These are phyloP conservation scores for Boletus vinaceobasis DNA, from an alignment of 768 basidiomycete species.

Conservation along the genomic window DNA sequence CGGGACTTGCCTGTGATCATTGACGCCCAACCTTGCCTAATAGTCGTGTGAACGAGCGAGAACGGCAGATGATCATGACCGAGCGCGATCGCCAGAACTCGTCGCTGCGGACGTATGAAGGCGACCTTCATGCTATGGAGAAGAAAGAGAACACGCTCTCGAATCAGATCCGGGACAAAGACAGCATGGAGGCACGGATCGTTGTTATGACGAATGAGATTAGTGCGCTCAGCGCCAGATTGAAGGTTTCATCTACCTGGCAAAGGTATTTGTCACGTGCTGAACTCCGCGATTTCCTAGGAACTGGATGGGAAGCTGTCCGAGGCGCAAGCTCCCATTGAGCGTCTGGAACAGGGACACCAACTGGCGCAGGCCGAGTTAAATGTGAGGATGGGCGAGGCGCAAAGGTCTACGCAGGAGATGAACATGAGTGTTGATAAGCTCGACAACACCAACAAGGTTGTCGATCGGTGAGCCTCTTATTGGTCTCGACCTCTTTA, in stretches of 20 bases:
- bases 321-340: constrained; percentile 63
- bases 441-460: constrained; percentile 56
- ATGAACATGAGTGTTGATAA: constrained; percentile 62
- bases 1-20: neutral
- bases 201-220: constrained; percentile 59
- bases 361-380: constrained; percentile 48
- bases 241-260: constrained; percentile 43
- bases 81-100: constrained; percentile 63
- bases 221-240: constrained; percentile 36
- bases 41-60: constrained; percentile 66
- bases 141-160: constrained; percentile 55
- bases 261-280: neutral
- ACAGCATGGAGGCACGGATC: constrained; percentile 52
- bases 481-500: neutral
- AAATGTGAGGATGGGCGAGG: constrained; percentile 45
- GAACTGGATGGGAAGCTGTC: constrained; percentile 59
- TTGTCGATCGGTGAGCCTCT: constrained; percentile 54
- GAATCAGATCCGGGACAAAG: constrained; percentile 58
- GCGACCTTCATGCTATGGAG: constrained; percentile 59
- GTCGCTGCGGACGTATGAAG: constrained; percentile 52
- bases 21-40: neutral
- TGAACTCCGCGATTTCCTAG: constrained; percentile 34
- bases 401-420: constrained; percentile 58
- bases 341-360: constrained; percentile 56
- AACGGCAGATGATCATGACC: constrained; percentile 49